These are phyloP conservation scores for Naganishia onofrii DNA, from an alignment of 768 basidiomycete genomes.

Conservation along the genomic window DNA sequence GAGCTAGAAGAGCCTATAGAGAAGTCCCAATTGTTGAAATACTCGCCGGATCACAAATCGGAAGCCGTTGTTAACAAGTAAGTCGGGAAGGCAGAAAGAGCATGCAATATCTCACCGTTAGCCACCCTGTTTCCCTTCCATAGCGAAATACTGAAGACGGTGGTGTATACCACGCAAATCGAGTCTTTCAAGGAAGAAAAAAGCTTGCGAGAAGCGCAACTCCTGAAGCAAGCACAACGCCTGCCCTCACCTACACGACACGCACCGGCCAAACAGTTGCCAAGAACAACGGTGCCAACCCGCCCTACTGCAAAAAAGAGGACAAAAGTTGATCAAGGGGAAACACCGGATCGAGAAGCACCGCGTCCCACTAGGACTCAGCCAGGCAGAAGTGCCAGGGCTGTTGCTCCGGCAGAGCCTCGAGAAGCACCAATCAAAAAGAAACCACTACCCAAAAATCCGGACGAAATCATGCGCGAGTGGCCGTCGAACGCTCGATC, in stretches of 20 bases:
- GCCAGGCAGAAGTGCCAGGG: background rate
- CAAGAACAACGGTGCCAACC: background rate
- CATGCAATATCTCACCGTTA: background rate
- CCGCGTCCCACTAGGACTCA: background rate
- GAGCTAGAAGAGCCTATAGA: background rate
- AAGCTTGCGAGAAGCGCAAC: too few species aligned
- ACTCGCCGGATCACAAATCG: background rate
- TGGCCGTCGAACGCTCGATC: conserved; percentile 42
- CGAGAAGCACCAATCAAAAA: background rate
- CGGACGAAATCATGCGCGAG: conserved; percentile 28
- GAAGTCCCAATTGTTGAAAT: background rate
- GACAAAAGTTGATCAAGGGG: background rate
- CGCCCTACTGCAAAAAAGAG: background rate
- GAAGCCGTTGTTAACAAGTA: background rate
- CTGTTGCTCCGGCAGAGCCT: background rate
- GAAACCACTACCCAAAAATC: background rate
- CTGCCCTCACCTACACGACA: background rate
- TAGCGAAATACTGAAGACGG: background rate
- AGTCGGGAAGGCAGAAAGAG: background rate
- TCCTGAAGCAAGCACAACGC: background rate
- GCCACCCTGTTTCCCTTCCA: background rate
- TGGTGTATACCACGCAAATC: background rate
- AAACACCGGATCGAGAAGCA: background rate
- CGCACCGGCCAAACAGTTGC: background rate
- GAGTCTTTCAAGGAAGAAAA: background rate